Percentiles rank a stretch among this genome's conserved stretches.
These are phyloP conservation scores for Didymella pomorum DNA, from an alignment of 2,329 filamentous ascomycete genomes.

Conservation along the genomic window DNA sequence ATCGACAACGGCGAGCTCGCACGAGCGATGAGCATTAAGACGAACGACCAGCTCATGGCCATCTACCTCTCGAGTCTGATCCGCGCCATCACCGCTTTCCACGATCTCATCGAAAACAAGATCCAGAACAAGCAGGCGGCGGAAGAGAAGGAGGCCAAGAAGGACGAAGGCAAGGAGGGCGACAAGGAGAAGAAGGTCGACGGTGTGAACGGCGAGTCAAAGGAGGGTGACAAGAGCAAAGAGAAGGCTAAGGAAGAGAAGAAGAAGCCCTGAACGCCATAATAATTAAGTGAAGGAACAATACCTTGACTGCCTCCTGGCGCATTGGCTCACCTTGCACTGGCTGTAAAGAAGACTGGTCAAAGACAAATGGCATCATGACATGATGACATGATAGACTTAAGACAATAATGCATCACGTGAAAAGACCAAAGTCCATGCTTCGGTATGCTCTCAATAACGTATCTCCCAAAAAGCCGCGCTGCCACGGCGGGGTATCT, in stretches of 20 bases:
- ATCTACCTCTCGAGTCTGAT: conserved; percentile 98
- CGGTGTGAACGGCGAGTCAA: conserved; percentile 57
- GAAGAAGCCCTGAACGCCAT: conserved; percentile 50
- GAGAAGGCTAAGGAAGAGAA: conserved; percentile 65
- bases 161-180: conserved; percentile 67
- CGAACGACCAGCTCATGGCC: conserved; percentile 97
- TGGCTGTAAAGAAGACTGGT: conserved; percentile 1
- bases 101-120: conserved; percentile 99
- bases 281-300: not conserved
- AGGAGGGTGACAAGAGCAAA: conserved; percentile 63
- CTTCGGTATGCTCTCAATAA: not conserved
- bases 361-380: conserved; percentile 28
- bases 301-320: not conserved
- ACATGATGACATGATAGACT: conserved; percentile 42
- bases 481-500: conserved; percentile 37
- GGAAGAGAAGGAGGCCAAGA: conserved; percentile 86
- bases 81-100: conserved; percentile 96
- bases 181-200: conserved; percentile 70
- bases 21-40: conserved; percentile 98
- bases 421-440: conserved; percentile 5
- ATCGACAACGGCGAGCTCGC: conserved; percentile 82
- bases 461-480: conserved; percentile 16
- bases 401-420: conserved; percentile 29
- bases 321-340: not conserved
- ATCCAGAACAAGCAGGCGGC: conserved; percentile 98